These are phyloP conservation scores for Lojkania enalia DNA, from an alignment of 2,329 filamentous ascomycete species.

Conservation along the genomic window DNA sequence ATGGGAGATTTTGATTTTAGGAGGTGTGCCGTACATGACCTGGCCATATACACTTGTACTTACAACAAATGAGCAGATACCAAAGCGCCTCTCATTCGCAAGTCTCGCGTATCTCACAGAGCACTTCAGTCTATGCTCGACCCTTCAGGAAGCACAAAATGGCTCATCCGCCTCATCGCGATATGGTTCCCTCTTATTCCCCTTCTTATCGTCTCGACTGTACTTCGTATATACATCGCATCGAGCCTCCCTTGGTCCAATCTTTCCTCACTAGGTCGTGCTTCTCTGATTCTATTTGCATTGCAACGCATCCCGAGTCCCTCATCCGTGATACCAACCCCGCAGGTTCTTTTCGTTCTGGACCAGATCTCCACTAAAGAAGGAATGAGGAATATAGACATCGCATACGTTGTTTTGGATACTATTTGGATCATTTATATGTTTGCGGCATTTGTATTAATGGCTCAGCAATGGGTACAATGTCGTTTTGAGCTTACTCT, in stretches of 20 bases:
- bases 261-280: not conserved
- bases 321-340: not conserved
- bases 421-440: constrained; percentile 2
- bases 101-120: not conserved
- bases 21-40: constrained; percentile 1
- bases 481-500: not conserved
- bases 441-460: not conserved
- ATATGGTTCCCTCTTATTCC: not conserved
- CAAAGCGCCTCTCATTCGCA: not conserved
- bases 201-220: not conserved
- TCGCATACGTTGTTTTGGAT: constrained; percentile 5
- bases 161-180: not conserved
- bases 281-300: not conserved
- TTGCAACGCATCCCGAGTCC: not conserved
- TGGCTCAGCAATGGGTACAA: not conserved
- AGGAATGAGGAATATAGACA: not conserved
- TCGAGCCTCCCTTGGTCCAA: not conserved
- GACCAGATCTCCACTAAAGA: not conserved
- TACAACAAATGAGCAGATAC: not conserved
- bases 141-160: not conserved
- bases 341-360: not conserved
- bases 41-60: not conserved
- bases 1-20: not conserved
- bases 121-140: not conserved
- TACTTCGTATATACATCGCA: not conserved